Percentiles rank a stretch among this genome's conserved stretches.
phyloP scores from a whole-genome alignment of 495 filamentous ascomycete species.

The Tuber aestivum region DNA sequence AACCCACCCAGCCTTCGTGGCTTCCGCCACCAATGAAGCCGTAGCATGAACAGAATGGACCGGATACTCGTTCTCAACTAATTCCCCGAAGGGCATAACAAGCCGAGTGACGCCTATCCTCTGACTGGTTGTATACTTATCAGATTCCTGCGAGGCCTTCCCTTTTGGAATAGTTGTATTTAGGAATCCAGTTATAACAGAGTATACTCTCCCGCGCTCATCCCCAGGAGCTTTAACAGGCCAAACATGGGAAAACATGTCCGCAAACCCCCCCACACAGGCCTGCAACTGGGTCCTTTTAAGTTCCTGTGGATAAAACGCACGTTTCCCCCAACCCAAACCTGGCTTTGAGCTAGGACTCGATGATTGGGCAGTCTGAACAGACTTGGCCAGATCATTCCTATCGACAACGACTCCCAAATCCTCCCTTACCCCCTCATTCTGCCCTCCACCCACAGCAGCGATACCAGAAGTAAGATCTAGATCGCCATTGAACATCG shows the following conservation, averaged over 20 bases:
- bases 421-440: constrained; percentile 20
- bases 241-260: constrained; percentile 83
- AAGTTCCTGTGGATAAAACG: constrained; percentile 68
- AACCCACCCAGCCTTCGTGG: constrained; percentile 63
- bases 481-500: constrained; percentile 73
- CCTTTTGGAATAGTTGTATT: constrained; percentile 62
- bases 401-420: constrained; percentile 14
- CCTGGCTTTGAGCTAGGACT: neutral
- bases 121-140: constrained; percentile 58
- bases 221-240: constrained; percentile 81
- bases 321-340: constrained; percentile 41
- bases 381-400: neutral
- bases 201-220: constrained; percentile 71
- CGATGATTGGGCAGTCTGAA: neutral
- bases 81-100: constrained; percentile 61
- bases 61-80: constrained; percentile 74
- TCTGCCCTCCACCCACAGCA: neutral
- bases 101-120: constrained; percentile 74
- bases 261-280: constrained; percentile 63
- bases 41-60: constrained; percentile 57
- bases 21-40: constrained; percentile 3
- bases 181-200: constrained; percentile 73
- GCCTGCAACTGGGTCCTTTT: constrained; percentile 55
- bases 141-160: constrained; percentile 53
- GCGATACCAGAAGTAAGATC: constrained; percentile 31